Evolutionary conservation across 75 land plant species (phyloP).

Genomic region (Cupressus sempervirens): DNA sequence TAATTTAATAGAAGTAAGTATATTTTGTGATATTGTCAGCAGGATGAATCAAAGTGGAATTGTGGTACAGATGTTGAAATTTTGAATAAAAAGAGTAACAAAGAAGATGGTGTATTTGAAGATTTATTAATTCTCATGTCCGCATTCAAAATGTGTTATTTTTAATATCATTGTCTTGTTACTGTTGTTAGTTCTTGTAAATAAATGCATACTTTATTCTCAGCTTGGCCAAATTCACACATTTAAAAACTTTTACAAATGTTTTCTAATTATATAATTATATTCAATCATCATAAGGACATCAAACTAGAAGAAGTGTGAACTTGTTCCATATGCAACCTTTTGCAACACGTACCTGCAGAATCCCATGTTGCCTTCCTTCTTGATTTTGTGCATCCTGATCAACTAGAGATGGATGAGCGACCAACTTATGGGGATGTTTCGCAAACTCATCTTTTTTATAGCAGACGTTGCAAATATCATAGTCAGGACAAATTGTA

Average conservation of each 20-base stretch:
- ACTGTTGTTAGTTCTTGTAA: background rate
- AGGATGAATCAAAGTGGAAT: background rate
- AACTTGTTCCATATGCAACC: background rate
- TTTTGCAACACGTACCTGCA: slow-evolving; percentile 25
- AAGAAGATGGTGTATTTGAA: background rate
- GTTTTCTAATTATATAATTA: background rate
- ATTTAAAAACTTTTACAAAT: background rate
- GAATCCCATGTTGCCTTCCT: slow-evolving; percentile 42
- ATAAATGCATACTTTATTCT: background rate
- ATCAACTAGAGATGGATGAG: slow-evolving; percentile 27
- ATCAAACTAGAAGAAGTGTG: background rate
- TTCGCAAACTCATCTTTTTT: slow-evolving; percentile 15
- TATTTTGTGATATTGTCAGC: too few species aligned
- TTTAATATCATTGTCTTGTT: background rate
- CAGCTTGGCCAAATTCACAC: background rate
- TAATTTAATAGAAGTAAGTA: too few species aligned
- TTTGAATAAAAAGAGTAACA: background rate
- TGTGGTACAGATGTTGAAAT: background rate
- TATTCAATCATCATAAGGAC: background rate
- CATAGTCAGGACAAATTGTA: slow-evolving; percentile 45
- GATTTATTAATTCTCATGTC: background rate
- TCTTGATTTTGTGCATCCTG: slow-evolving; percentile 46
- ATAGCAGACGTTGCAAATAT: slow-evolving; percentile 39
- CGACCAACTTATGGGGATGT: slow-evolving; percentile 36
- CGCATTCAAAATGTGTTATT: background rate